phyloP scores from a whole-genome alignment of 306 rosid genomes.

The Citrullus mucosospermus region DNA sequence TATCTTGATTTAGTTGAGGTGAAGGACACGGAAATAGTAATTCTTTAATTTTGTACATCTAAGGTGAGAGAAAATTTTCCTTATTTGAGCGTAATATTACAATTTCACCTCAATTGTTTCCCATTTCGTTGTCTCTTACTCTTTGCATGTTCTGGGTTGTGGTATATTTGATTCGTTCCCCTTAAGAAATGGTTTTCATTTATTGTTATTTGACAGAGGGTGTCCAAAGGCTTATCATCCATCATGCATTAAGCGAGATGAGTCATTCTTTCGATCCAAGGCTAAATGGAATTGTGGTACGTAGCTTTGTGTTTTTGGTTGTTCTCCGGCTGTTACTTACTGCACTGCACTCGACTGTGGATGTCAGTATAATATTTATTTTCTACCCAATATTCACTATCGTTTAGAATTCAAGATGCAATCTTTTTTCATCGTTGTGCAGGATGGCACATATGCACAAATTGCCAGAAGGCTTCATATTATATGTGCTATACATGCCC shows the following conservation, averaged over 20 bases:
- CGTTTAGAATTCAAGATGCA: background rate
- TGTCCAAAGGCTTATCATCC: conserved; percentile 99
- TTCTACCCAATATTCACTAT: background rate
- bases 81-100: background rate
- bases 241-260: conserved; percentile 85
- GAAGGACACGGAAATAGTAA: background rate
- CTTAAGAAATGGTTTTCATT: background rate
- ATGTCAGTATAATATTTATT: background rate
- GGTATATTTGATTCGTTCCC: background rate
- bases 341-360: background rate
- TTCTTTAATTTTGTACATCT: background rate
- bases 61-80: background rate
- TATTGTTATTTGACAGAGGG: conserved; percentile 38
- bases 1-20: background rate
- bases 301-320: conserved; percentile 9
- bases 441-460: conserved; percentile 98
- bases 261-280: conserved; percentile 70
- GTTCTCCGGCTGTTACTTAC: background rate
- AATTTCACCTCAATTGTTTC: background rate
- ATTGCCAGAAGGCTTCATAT: conserved; percentile 69
- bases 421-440: conserved; percentile 13
- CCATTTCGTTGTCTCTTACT: background rate
- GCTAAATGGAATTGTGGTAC: conserved; percentile 99
- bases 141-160: background rate
- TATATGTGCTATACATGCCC: conserved; percentile 95